Percentiles rank a stretch among this genome's conserved stretches.
Conservation (phyloP, 2,329 filamentous ascomycete species). For the Curvularia spicifera region DNA sequence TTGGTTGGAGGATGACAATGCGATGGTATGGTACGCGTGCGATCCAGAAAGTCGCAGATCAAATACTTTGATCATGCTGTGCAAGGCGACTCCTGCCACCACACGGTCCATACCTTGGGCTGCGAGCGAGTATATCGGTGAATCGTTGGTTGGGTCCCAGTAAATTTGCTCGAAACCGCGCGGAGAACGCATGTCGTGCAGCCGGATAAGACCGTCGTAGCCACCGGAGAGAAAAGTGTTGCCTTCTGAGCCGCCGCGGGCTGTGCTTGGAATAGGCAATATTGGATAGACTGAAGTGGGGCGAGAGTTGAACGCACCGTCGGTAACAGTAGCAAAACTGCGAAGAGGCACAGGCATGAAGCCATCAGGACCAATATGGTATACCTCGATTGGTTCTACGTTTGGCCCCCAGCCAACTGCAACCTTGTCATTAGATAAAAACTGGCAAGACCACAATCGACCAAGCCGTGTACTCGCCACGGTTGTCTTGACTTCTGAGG, state of each 20-base stretch:
- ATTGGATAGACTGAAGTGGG: conserved; percentile 55
- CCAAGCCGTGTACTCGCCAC: conserved; percentile 22
- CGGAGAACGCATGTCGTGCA: conserved; percentile 66
- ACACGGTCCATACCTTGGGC: conserved; percentile 63
- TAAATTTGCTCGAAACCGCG: conserved; percentile 57
- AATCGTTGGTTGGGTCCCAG: conserved; percentile 63
- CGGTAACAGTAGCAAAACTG: conserved; percentile 44
- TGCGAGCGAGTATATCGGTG: conserved; percentile 65
- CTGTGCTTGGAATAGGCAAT: conserved; percentile 47
- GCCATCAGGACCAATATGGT: conserved; percentile 56
- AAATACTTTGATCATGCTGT: conserved; percentile 67
- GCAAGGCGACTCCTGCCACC: conserved; percentile 62
- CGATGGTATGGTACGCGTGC: conserved; percentile 47
- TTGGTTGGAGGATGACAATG: conserved; percentile 21
- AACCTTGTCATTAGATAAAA: conserved; percentile 58
- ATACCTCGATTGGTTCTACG: conserved; percentile 57
- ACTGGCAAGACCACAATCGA: conserved; percentile 59
- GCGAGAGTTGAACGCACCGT: conserved; percentile 6
- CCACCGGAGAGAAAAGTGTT: conserved; percentile 66
- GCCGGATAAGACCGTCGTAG: conserved; percentile 62
- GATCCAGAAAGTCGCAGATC: conserved; percentile 62
- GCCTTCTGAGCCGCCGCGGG: conserved; percentile 40
- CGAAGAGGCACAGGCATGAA: conserved; percentile 50
- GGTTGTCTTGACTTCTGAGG: conserved; percentile 28
- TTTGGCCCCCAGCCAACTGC: conserved; percentile 59